Evolutionary conservation across 208 protist genomes (phyloP), one percentile per base, ranked within the genome.

Genomic region (Trypanosoma caninum): DNA sequence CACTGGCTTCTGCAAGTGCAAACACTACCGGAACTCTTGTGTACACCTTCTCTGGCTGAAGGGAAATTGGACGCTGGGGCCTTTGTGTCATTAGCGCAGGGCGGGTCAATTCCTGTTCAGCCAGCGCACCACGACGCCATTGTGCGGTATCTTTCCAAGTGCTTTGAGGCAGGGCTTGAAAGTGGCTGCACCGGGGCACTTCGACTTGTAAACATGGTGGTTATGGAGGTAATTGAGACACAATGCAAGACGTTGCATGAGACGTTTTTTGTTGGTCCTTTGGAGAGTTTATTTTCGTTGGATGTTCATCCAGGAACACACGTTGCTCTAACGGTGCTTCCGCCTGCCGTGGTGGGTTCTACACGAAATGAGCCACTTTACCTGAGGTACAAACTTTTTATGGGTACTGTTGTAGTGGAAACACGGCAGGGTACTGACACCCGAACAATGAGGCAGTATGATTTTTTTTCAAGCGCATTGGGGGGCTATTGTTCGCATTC

Each of bases 261-360:
- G 0, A 57, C 25, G 2, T 77, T 89, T 41, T 93, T 87, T 51
- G 69, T 75, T 34, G 65, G 74, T 9, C 78, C 60, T 9, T 67
- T 89, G 2, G 69, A 64, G 20, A 25, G 65, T 0, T 54, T 48
- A 3, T 60, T 82, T 13, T 47, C 59, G 2, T 20, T 86, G 33
- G 86, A 93, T 45, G 72, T 93, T 35, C 72, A 73, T 6, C 75
- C 76, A 10, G 82, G 86, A 46, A 89, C 86, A 14, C 71, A 78
- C 48, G 76, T 88, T 2, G 70, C 80, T 3, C 46, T 91, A 16
- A 72, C 69, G 2, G 9, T 71, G 48, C n/a, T 30, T 37, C 37
- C 27, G 10, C 13, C 35, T 16, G 3, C 38, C 13, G 20, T n/a
- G 4, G 22, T 4, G 16, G 18, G 42, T 14, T 13, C 18, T 14